Evolutionary conservation across 768 basidiomycete genomes (phyloP), one percentile per base, ranked within the genome.

Genomic region (Dioszegia crocea): DNA sequence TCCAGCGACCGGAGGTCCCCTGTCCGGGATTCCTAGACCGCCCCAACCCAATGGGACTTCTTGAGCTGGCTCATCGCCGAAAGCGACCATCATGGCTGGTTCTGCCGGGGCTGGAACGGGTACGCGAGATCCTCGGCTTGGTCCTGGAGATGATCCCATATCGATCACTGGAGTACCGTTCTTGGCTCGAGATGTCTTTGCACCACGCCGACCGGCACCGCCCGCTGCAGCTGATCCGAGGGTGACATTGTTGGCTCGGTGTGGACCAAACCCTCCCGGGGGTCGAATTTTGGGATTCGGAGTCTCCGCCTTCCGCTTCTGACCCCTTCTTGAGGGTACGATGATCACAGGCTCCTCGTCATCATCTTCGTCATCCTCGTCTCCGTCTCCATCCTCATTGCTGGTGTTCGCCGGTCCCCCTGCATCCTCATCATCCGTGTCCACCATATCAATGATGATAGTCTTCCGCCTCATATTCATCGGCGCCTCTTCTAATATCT

Each of bases 11-110:
- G 33, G 33, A 16, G 29, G 31, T 6, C 38, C 19, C 6, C 33
- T 9, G 16, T 43, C 52, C 17, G 38, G 52, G 9, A 41, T 21
- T 11, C 52, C 40, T 14, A 54, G 23, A 24, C 52, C 52, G 12
- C 52, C 52, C 52, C 52, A 54, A 3, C 41, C 52, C 6, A 54
- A 40, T 5, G 52, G 52, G 1, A 54, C 52, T 23, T 54, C 52
- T 39, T n/a, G 12, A 9, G 52, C 30, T 17, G 23, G n/a, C 39
- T 43, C 52, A 27, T 54, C 41, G 26, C 33, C 52, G 27, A 54
- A 44, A 14, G 26, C 33, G 27, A 54, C 29, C 6, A 19, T 11
- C 52, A 54, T 54, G 4, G 40, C 38, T 8, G 40, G 52, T 11
- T 41, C 30, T 38, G n/a, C 14, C 10, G 49, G 31, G 5, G 40